Evolutionary conservation across 163 green algal genomes (phyloP), one percentile per base, ranked within the genome.

Genomic region (Chlorella variabilis): DNA sequence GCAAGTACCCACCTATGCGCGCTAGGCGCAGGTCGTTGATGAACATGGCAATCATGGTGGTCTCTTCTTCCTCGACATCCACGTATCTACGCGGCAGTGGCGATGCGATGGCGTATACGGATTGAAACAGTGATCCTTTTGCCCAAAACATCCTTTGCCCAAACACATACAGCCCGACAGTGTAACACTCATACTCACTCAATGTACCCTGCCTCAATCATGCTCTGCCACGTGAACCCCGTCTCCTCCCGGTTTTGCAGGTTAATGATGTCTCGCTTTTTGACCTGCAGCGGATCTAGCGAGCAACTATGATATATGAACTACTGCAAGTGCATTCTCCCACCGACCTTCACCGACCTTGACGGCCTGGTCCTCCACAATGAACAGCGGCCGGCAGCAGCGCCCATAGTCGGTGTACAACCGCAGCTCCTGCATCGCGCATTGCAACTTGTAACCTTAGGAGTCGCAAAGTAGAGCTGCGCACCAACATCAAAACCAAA

Each of bases 31-130:
- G 85, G 87, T 98, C 94, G 38, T 89, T 81, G 71, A 99, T 96
- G 39, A 88, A 95, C 97, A 99, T 99, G 41, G 96, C 91, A 77
- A 99, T 99, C 94, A 99, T 98, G n/a, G 96, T 98, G 1, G 96
- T 99, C 88, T 99, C 96, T 89, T 99, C 97, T 89, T 99, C 97
- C 84, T 97, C 97, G 5, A 93, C 95, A 82, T 98, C 95, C 41
- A 98, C 86, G 73, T 97, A 97, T 83, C 86, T 90, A 54, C 65
- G 11, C 3, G n/a, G n/a, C n/a, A n/a, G n/a, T n/a, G n/a, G n/a
- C n/a, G n/a, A n/a, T n/a, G n/a, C n/a, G n/a, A n/a, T n/a, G n/a
- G n/a, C n/a, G n/a, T n/a, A n/a, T n/a, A n/a, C n/a, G n/a, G n/a
- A n/a, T n/a, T n/a, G n/a, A n/a, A n/a, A n/a, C n/a, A n/a, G n/a